Conservation (phyloP, 1,284 basidiomycete genomes). For the Stygiomarasmius scandens region DNA sequence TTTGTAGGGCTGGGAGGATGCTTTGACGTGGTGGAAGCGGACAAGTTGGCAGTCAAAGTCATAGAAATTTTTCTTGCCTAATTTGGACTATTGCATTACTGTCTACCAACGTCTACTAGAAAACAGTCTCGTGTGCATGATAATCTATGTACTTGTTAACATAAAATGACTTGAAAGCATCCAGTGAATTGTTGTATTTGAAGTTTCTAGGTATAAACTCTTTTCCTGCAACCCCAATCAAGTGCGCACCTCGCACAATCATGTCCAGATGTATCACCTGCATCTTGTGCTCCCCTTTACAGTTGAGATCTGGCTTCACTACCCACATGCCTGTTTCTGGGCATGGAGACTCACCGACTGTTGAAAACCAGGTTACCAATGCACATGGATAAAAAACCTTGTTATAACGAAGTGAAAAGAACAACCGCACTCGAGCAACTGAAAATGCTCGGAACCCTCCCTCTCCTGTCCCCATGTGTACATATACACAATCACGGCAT, state of each 20-base stretch:
- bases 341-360: constrained; percentile 2
- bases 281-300: constrained; percentile 1
- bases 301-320: constrained; percentile 7
- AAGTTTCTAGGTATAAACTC: constrained; percentile 11
- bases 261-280: constrained; percentile 21
- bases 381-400: constrained; percentile 15
- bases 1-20: no score
- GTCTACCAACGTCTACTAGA: no score
- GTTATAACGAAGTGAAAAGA: constrained; percentile 17
- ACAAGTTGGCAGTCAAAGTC: no score
- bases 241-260: constrained; percentile 21
- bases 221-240: constrained; percentile 19
- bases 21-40: no score
- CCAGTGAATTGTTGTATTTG: constrained; percentile 10
- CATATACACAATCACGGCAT: no score
- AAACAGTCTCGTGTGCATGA: constrained; percentile 18
- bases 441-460: constrained; percentile 14
- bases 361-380: constrained; percentile 20
- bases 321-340: constrained; percentile 21
- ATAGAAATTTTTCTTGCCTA: no score
- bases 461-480: no score
- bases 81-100: no score
- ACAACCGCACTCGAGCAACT: constrained; percentile 12
- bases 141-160: constrained; percentile 25
- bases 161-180: constrained; percentile 18